A percentile compares a stretch with the other conserved stretches of the same genome.
phyloP scores from a whole-genome alignment of 495 filamentous ascomycete species.

The Arthonia radiata region DNA sequence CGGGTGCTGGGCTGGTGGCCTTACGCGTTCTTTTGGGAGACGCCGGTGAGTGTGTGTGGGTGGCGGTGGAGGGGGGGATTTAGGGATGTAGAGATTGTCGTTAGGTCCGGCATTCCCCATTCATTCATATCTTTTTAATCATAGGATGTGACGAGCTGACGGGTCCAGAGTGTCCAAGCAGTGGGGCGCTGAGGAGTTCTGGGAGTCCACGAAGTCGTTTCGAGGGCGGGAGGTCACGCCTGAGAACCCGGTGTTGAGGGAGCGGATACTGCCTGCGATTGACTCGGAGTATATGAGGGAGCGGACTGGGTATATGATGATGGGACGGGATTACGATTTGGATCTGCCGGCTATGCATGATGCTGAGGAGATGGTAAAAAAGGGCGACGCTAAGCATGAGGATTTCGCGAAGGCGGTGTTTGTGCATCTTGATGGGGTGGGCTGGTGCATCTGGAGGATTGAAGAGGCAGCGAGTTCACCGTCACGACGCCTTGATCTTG shows the following conservation, averaged over 20 bases:
- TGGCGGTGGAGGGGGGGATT: constrained; percentile 57
- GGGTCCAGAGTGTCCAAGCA: no score
- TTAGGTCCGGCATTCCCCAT: no score
- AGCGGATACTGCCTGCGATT: constrained; percentile 32
- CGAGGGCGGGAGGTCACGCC: constrained; percentile 14
- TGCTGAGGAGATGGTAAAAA: constrained; percentile 37
- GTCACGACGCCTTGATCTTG: background rate
- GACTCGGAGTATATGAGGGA: constrained; percentile 29
- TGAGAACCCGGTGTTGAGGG: constrained; percentile 18
- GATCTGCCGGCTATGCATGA: constrained; percentile 52
- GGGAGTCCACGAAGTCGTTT: constrained; percentile 17
- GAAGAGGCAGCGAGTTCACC: constrained; percentile 2
- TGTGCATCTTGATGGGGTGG: constrained; percentile 34
- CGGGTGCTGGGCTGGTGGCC: constrained; percentile 55
- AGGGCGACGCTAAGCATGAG: constrained; percentile 26
- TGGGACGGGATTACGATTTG: constrained; percentile 57
- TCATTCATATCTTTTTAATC: no score
- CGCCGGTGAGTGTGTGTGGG: constrained; percentile 22
- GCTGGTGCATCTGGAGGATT: constrained; percentile 37
- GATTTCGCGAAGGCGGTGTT: constrained; percentile 39
- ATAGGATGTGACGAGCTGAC: no score
- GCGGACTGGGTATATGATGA: constrained; percentile 59
- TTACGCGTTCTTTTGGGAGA: constrained; percentile 35
- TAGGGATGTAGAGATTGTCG: constrained; percentile 43
- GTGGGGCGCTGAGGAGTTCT: no score